phyloP scores from a whole-genome alignment of 345 rosid species.

The Xanthoceras sorbifolium region DNA sequence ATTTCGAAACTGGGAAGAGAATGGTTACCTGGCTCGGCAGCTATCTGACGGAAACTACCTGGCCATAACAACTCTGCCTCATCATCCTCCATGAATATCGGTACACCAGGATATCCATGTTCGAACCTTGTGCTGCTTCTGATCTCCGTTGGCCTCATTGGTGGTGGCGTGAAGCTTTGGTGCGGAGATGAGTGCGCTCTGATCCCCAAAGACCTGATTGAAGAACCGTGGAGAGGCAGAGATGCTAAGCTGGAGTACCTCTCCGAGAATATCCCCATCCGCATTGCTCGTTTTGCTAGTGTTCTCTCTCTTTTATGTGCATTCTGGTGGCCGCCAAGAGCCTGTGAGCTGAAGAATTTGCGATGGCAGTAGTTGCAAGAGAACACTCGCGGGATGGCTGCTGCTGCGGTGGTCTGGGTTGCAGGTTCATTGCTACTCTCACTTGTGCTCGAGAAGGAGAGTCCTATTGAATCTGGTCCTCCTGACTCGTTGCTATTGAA shows the following conservation, averaged over 20 bases:
- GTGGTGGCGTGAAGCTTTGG: slow-evolving; percentile 30
- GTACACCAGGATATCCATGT: slow-evolving; percentile 48
- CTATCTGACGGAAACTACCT: slow-evolving; percentile 63
- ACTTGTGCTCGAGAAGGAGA: slow-evolving; percentile 62
- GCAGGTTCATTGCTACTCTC: slow-evolving; percentile 57
- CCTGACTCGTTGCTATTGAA: slow-evolving; percentile 35
- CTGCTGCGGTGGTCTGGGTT: slow-evolving; percentile 22
- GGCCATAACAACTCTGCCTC: slow-evolving; percentile 72
- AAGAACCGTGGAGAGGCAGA: slow-evolving; percentile 61
- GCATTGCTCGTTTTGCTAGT: slow-evolving; percentile 71
- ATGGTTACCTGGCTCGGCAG: slow-evolving; percentile 25
- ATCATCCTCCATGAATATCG: slow-evolving; percentile 56
- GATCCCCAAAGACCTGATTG: slow-evolving; percentile 60
- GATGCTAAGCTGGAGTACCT: slow-evolving; percentile 54
- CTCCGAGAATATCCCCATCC: slow-evolving; percentile 60
- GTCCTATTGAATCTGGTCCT: slow-evolving; percentile 37
- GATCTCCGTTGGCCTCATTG: slow-evolving; percentile 39
- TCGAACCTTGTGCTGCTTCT: slow-evolving; percentile 54
- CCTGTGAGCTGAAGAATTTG: slow-evolving; percentile 81
- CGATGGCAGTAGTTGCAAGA: slow-evolving; percentile 84
- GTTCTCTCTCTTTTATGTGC: slow-evolving; percentile 87
- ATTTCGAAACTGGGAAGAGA: slow-evolving; percentile 32
- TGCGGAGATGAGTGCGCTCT: slow-evolving; percentile 59
- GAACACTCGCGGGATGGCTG: slow-evolving; percentile 53
- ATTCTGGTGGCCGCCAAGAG: slow-evolving; percentile 88